Evolutionary conservation across 768 basidiomycete species (phyloP).

Genomic region (Mycena pura): DNA sequence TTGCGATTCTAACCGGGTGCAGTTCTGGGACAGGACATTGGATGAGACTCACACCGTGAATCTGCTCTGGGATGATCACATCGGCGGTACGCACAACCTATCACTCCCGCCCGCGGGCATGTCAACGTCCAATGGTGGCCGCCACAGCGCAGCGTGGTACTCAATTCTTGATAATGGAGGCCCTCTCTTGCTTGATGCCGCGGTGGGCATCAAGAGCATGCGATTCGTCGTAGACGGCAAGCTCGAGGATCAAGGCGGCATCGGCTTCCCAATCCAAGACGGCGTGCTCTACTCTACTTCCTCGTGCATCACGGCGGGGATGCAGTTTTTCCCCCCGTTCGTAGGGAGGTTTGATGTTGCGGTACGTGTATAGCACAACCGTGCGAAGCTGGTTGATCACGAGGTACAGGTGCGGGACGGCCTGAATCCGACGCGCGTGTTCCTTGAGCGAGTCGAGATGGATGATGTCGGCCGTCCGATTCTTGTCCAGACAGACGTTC

Average conservation of each 20-base stretch:
- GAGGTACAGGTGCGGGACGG: slow-evolving; percentile 7
- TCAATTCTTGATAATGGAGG: background rate
- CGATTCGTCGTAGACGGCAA: background rate
- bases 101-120: background rate
- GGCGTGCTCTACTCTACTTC: background rate
- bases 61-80: slow-evolving; percentile 7
- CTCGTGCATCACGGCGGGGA: background rate
- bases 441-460: background rate
- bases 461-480: slow-evolving; percentile 2
- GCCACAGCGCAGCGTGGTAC: background rate
- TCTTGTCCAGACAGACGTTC: slow-evolving; percentile 7
- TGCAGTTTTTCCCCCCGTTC: no score
- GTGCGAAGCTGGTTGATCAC: background rate
- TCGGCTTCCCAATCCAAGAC: slow-evolving; percentile 6
- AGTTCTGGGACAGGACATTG: slow-evolving; percentile 6
- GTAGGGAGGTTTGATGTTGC: background rate
- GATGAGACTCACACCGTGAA: background rate
- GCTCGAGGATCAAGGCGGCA: slow-evolving; percentile 4
- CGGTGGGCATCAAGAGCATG: slow-evolving; percentile 5
- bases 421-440: slow-evolving; percentile 9
- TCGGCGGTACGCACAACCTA: background rate
- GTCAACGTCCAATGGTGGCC: background rate
- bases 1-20: background rate
- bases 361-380: slow-evolving; percentile 2
- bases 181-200: background rate